Base-by-base conservation (phyloP, 768 basidiomycete species). In the Cyathus striatus region DNA sequence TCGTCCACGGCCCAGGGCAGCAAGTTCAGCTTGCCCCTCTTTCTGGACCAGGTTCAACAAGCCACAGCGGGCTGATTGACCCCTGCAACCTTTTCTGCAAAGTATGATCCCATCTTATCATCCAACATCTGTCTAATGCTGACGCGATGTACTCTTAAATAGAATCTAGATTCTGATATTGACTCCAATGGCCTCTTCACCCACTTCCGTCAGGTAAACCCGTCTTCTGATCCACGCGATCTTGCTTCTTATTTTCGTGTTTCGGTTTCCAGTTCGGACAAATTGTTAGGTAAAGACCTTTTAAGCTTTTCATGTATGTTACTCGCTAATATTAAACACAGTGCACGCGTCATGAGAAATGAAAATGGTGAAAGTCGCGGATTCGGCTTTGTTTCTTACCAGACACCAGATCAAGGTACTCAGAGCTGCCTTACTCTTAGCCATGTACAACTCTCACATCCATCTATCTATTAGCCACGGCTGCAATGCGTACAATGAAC, bases 1-100 rank as follows among this genome's bases (percentile, higher is more conserved):
- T 91, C 55, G 70, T 89, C 6, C 89, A 90, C 60, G 90, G 90
- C 7, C 90, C 90, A 9, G 90, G 90, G 3, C 90, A 93, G 58
- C 90, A 91, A 59, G 88, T 92, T 24, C 89, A 93, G 59, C 73
- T 83, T 6, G 89, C 90, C 1, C 90, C 90, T 12, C 40, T 76
- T 37, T 48, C 51, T 16, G 89, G 89, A 3, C 88, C 86, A 27
- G 87, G 88, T n/a, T 82, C 86, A 25, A 78, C 52, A 42, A 90
- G 87, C 55, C 86, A 90, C 55, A 90, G 87, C 49, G 90, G 90
- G 16, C 70, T 93, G 21, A 90, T 91, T 47, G 90, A 91, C 61
- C 90, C 90, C 0, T 92, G 89, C 71, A 91, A 91, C 57, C 63
- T 92, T 37, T 92, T 92, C 62, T 89, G 86, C 74, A 90, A 90